A percentile compares a stretch with the other conserved stretches of the same genome.
These are phyloP conservation scores for Periglandula ipomoeae DNA, from an alignment of 2,329 filamentous ascomycete species.

Conservation along the genomic window DNA sequence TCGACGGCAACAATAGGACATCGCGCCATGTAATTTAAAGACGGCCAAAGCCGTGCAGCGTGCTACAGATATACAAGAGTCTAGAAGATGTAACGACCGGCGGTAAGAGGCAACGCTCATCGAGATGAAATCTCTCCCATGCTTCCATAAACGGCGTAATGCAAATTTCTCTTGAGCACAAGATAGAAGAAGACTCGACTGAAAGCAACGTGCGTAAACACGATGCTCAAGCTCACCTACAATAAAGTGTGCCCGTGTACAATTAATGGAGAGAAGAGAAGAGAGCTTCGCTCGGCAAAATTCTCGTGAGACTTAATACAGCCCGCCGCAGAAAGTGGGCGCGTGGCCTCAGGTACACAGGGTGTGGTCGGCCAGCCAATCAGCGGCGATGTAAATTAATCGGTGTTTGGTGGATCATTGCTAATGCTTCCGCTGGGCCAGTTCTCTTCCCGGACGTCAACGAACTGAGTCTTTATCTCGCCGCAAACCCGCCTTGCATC, in stretches of 20 bases:
- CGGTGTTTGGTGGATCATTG: conserved; percentile 21
- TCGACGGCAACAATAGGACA: too few species aligned
- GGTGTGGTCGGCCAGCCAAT: conserved; percentile 25
- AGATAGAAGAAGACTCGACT: conserved; percentile 64
- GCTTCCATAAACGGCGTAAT: conserved; percentile 63
- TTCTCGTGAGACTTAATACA: conserved; percentile 9
- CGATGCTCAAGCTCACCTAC: conserved; percentile 55
- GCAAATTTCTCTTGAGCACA: conserved; percentile 51
- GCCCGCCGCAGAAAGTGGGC: conserved; percentile 1
- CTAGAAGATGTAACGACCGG: conserved; percentile 52
- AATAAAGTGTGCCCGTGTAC: conserved; percentile 64
- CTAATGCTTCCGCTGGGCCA: conserved; percentile 27
- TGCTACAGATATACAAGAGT: neutral
- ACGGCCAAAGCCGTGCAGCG: too few species aligned
- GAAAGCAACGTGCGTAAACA: conserved; percentile 31
- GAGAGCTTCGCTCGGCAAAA: conserved; percentile 16
- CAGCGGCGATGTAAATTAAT: conserved; percentile 35
- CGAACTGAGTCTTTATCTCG: conserved; percentile 28
- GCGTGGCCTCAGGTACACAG: conserved; percentile 6
- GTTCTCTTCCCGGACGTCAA: conserved; percentile 29
- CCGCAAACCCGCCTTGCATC: conserved; percentile 27
- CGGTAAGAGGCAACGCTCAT: conserved; percentile 63
- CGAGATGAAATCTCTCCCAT: conserved; percentile 50
- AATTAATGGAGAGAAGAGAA: conserved; percentile 43
- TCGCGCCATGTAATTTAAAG: too few species aligned